Evolutionary conservation across 1,284 basidiomycete genomes (phyloP).

Genomic region (Meripilus lineatus): DNA sequence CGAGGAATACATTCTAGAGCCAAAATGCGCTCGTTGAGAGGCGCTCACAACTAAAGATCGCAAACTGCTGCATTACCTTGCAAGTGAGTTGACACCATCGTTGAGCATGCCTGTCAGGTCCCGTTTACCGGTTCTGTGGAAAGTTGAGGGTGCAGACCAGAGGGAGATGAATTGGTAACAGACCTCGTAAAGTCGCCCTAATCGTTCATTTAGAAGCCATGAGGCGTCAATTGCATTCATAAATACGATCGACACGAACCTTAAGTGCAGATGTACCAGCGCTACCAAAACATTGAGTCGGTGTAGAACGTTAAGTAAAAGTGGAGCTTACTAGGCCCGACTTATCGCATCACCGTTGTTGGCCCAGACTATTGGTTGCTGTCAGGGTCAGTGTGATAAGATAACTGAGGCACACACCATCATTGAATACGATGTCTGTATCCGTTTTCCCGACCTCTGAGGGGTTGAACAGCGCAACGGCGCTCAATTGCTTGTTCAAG

Average conservation of each 20-base stretch:
- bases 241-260: slow-evolving; percentile 33
- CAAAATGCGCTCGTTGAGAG: too few relatives aligned
- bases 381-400: slow-evolving; percentile 2
- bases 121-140: slow-evolving; percentile 83
- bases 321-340: slow-evolving; percentile 67
- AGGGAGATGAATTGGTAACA: neutral
- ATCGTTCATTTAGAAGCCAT: neutral
- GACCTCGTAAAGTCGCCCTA: slow-evolving; percentile 91
- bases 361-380: slow-evolving; percentile 72
- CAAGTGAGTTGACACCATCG: slow-evolving; percentile 89
- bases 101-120: slow-evolving; percentile 89
- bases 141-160: slow-evolving; percentile 7
- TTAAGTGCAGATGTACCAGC: slow-evolving; percentile 92
- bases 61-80: slow-evolving; percentile 61
- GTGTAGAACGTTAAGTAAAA: slow-evolving; percentile 1
- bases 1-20: slow-evolving; percentile 74
- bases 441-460: slow-evolving; percentile 48
- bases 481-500: slow-evolving; percentile 76
- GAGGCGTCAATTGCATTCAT: slow-evolving; percentile 3
- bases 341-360: slow-evolving; percentile 92
- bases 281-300: slow-evolving; percentile 32
- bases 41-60: too few relatives aligned
- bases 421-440: slow-evolving; percentile 82
- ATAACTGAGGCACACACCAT: slow-evolving; percentile 43
- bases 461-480: slow-evolving; percentile 64